Percentiles rank a stretch among this genome's conserved stretches.
Conservation (phyloP, 306 rosid species). For the Nissolia schottii region DNA sequence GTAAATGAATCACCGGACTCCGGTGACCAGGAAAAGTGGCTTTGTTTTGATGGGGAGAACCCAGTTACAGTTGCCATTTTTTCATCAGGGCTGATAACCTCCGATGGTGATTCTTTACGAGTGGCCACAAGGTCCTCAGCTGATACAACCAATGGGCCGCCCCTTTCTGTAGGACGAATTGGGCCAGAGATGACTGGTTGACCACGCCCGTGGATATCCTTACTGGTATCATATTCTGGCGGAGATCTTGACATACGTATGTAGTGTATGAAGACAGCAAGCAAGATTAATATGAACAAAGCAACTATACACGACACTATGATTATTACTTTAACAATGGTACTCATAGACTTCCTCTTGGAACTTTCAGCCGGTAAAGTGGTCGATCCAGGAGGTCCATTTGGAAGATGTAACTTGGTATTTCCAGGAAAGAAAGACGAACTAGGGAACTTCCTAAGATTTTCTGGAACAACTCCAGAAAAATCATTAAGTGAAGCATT, state of each 20-base stretch:
- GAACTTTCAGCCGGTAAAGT: conserved; percentile 36
- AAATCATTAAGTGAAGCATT: conserved; percentile 89
- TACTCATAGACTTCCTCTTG: conserved; percentile 54
- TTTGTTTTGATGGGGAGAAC: conserved; percentile 81
- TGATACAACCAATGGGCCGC: conserved; percentile 72
- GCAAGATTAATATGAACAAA: conserved; percentile 63
- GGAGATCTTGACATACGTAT: conserved; percentile 61
- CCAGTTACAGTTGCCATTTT: conserved; percentile 58
- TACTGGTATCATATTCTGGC: conserved; percentile 40
- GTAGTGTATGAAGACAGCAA: conserved; percentile 81
- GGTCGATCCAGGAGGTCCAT: conserved; percentile 51
- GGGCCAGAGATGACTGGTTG: conserved; percentile 50
- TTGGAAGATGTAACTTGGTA: conserved; percentile 48
- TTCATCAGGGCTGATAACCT: conserved; percentile 60
- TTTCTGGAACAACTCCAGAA: conserved; percentile 77
- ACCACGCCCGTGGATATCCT: conserved; percentile 39
- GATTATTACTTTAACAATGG: conserved; percentile 72
- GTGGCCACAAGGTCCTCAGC: conserved; percentile 79
- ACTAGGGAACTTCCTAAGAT: conserved; percentile 66
- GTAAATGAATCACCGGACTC: conserved; percentile 75
- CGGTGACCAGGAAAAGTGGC: conserved; percentile 90
- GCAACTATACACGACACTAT: conserved; percentile 84
- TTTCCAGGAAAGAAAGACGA: conserved; percentile 94
- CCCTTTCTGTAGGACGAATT: conserved; percentile 41
- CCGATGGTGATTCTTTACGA: conserved; percentile 73